Conservation (phyloP, 2,329 filamentous ascomycete genomes). For the Cryphonectria naterciae region DNA sequence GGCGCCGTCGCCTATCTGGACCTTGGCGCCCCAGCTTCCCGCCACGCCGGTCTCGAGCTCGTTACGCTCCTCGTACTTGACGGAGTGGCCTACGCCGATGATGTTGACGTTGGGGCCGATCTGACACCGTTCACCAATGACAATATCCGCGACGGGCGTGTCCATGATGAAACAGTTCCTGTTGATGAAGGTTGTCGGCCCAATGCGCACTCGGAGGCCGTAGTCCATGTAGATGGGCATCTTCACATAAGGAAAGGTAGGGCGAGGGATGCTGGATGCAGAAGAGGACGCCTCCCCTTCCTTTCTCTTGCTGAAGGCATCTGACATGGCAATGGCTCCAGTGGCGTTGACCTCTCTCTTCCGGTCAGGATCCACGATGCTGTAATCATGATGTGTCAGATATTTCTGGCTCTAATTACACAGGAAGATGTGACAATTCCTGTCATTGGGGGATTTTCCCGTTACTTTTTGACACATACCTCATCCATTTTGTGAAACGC, state of each 20-base stretch:
- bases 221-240: conserved; percentile 40
- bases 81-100: conserved; percentile 36
- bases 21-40: conserved; percentile 36
- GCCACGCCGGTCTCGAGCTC: conserved; percentile 33
- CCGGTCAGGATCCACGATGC: conserved; percentile 36
- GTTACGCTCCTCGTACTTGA: conserved; percentile 34
- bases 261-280: conserved; percentile 27
- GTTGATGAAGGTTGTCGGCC: conserved; percentile 40
- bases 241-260: conserved; percentile 39
- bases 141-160: conserved; percentile 40
- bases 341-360: conserved; percentile 22
- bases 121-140: conserved; percentile 38
- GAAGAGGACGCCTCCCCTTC: background rate
- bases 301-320: conserved; percentile 11
- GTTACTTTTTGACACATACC: conserved; percentile 30
- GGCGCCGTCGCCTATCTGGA: conserved; percentile 44
- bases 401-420: background rate
- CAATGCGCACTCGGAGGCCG: conserved; percentile 38
- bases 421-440: background rate
- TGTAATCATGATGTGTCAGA: conserved; percentile 16
- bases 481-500: conserved; percentile 35
- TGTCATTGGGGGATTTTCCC: background rate
- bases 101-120: conserved; percentile 40
- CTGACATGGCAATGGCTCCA: conserved; percentile 35
- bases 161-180: conserved; percentile 41